Evolutionary conservation across 352 stramenopile species (phyloP).

Genomic region (Phytophthora pinifolia): DNA sequence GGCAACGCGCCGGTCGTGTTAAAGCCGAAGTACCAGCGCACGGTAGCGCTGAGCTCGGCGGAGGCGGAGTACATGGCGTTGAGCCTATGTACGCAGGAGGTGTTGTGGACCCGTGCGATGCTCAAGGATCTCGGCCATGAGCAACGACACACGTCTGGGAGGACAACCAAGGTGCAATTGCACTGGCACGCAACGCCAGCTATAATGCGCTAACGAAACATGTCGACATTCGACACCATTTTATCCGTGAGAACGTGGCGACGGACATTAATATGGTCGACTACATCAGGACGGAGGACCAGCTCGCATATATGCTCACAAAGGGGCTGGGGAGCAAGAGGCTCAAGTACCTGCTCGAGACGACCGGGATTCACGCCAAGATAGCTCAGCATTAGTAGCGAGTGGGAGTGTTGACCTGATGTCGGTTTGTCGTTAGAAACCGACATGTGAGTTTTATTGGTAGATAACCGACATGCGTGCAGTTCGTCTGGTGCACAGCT

Average conservation of each 20-base stretch:
- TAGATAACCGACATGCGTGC: too few species aligned
- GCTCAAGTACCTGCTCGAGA: too few species aligned
- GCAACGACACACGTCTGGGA: constrained; percentile 8
- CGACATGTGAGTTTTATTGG: too few species aligned
- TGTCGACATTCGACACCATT: constrained; percentile 12
- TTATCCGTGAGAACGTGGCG: constrained; percentile 9
- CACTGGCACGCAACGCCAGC: constrained; percentile 1
- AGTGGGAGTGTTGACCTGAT: too few species aligned
- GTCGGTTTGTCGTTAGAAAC: too few species aligned
- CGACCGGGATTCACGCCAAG: too few species aligned
- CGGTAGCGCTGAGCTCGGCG: constrained; percentile 10
- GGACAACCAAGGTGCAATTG: constrained; percentile 15
- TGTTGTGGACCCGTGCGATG: constrained; percentile 7
- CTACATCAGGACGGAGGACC: too few species aligned
- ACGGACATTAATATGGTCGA: neutral
- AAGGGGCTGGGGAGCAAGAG: too few species aligned
- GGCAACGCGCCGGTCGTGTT: constrained; percentile 4
- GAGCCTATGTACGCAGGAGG: constrained; percentile 4
- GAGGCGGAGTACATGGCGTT: constrained; percentile 15
- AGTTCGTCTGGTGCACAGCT: too few species aligned
- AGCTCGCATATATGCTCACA: too few species aligned
- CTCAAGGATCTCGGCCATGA: constrained; percentile 1
- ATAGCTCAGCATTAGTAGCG: too few species aligned
- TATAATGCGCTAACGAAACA: constrained; percentile 10
- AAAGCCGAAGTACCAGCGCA: constrained; percentile 8